A percentile compares a stretch with the other conserved stretches of the same genome.
Evolutionary conservation across 2,329 filamentous ascomycete genomes (phyloP).

Genomic region (Colletotrichum theobromicola): DNA sequence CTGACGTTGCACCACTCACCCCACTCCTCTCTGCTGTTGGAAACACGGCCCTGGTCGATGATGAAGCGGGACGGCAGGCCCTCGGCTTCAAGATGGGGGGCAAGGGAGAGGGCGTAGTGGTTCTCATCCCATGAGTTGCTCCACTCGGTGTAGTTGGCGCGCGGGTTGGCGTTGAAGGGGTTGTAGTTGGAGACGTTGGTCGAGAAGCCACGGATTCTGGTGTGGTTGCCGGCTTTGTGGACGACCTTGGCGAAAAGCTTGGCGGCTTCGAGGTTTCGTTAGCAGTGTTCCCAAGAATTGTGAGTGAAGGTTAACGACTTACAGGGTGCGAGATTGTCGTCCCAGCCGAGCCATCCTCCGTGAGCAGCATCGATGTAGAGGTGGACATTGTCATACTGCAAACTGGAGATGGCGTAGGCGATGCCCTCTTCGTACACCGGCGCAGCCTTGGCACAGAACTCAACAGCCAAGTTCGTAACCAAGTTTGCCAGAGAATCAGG

Average conservation of each 20-base stretch:
- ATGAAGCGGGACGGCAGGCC: conserved; percentile 49
- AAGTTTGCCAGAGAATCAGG: conserved; percentile 49
- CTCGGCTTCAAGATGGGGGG: conserved; percentile 39
- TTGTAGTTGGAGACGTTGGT: conserved; percentile 52
- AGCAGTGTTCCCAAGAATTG: not conserved
- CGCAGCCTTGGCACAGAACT: conserved; percentile 41
- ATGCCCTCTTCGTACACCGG: conserved; percentile 45
- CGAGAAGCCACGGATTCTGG: conserved; percentile 42
- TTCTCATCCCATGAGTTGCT: conserved; percentile 45
- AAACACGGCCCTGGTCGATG: conserved; percentile 48
- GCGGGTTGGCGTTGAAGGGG: conserved; percentile 39
- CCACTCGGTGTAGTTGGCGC: conserved; percentile 45
- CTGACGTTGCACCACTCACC: conserved; percentile 50
- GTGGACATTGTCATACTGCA: conserved; percentile 42
- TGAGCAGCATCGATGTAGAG: conserved; percentile 48
- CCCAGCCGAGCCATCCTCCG: conserved; percentile 49
- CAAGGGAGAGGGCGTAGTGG: conserved; percentile 43
- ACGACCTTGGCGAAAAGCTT: conserved; percentile 44
- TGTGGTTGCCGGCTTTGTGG: conserved; percentile 32
- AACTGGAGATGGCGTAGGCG: conserved; percentile 41
- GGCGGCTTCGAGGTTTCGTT: conserved; percentile 33
- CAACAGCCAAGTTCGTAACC: conserved; percentile 42
- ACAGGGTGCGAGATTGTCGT: conserved; percentile 41
- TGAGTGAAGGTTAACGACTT: conserved; percentile 7
- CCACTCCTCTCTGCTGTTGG: conserved; percentile 41